These are phyloP conservation scores for Blastosporella zonata DNA, from an alignment of 1,284 basidiomycete species.

Conservation along the genomic window DNA sequence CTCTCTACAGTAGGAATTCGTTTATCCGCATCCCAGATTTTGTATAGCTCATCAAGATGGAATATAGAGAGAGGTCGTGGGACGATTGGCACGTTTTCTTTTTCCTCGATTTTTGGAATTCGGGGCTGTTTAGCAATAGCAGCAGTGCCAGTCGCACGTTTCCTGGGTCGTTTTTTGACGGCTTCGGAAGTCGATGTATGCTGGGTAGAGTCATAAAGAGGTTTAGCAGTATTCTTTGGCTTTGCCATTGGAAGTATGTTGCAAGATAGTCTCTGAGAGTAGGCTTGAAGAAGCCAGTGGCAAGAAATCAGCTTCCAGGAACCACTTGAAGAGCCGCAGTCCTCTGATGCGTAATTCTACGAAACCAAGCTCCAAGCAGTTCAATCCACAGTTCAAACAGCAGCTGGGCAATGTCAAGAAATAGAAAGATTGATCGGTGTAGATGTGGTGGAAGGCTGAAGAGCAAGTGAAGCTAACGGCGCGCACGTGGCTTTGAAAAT, in stretches of 20 bases:
- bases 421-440: not conserved
- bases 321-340: not conserved
- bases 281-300: too few species aligned
- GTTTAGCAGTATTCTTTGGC: not conserved
- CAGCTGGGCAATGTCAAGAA: not conserved
- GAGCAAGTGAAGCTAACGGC: not conserved
- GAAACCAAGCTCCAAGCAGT: too few species aligned
- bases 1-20: conserved; percentile 34
- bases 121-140: not conserved
- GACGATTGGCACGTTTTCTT: not conserved
- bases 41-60: conserved; percentile 31
- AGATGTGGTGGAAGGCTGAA: too few species aligned
- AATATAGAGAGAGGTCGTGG: conserved; percentile 14
- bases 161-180: conserved; percentile 13
- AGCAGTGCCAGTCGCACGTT: not conserved
- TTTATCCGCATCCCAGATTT: conserved; percentile 33
- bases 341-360: too few species aligned
- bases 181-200: conserved; percentile 18
- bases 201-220: not conserved
- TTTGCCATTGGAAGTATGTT: conserved; percentile 1
- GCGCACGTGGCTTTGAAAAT: not conserved
- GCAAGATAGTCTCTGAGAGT: not conserved
- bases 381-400: not conserved
- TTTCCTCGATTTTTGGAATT: conserved; percentile 6
- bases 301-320: too few species aligned